These are phyloP conservation scores for Ganoderma sinense DNA, from an alignment of 1,284 basidiomycete genomes.

Conservation along the genomic window DNA sequence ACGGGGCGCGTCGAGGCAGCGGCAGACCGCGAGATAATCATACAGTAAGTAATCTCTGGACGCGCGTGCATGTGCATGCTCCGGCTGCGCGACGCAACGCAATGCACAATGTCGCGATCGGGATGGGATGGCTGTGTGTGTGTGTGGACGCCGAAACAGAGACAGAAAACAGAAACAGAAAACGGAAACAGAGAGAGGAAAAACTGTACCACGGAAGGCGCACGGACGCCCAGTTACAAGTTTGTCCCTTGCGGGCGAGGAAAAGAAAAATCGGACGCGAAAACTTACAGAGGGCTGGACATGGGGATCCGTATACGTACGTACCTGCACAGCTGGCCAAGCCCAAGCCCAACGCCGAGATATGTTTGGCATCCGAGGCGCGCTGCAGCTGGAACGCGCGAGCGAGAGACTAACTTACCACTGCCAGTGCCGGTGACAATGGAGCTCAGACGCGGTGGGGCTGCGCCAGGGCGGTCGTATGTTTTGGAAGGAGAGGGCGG, in stretches of 20 bases:
- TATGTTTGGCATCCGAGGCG: not conserved
- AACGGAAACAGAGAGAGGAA: not conserved
- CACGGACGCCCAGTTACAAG: not conserved
- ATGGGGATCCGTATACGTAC: too few relatives aligned
- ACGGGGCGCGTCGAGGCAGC: not conserved
- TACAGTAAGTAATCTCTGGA: not conserved
- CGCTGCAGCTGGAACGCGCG: not conserved
- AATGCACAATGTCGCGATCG: not conserved
- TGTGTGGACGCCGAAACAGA: not conserved
- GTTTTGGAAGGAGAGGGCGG: not conserved
- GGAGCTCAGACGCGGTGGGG: too few relatives aligned
- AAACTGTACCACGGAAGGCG: not conserved
- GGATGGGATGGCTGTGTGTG: not conserved
- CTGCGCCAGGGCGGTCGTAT: not conserved
- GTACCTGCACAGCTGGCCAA: not conserved
- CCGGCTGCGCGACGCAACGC: not conserved
- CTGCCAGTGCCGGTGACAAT: too few relatives aligned
- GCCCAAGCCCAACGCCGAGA: too few relatives aligned
- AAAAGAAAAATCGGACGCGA: not conserved
- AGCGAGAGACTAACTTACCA: too few relatives aligned
- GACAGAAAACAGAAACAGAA: not conserved
- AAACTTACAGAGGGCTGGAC: not conserved
- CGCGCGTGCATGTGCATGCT: not conserved
- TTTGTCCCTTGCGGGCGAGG: not conserved
- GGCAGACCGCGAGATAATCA: not conserved